Evolutionary conservation across 2,329 filamentous ascomycete genomes (phyloP).

Genomic region (Fusarium sp.): DNA sequence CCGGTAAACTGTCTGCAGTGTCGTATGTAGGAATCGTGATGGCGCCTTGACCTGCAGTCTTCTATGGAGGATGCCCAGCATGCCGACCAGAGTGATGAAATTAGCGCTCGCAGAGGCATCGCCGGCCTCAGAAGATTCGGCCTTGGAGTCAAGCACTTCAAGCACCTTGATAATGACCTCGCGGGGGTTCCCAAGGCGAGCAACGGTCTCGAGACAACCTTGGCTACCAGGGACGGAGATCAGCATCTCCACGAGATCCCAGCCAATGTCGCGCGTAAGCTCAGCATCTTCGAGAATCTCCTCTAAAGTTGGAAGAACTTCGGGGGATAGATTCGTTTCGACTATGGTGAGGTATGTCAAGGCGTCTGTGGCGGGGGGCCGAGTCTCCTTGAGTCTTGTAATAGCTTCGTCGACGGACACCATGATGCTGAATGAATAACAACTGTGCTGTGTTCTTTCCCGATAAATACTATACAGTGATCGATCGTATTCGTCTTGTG

Average conservation of each 20-base stretch:
- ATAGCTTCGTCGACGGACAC: slow-evolving; percentile 52
- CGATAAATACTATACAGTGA: neutral
- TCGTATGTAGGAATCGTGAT: slow-evolving; percentile 79
- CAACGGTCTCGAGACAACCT: slow-evolving; percentile 76
- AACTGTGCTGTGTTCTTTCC: neutral
- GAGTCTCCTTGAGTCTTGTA: slow-evolving; percentile 58
- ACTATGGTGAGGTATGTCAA: slow-evolving; percentile 83
- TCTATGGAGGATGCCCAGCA: slow-evolving; percentile 77
- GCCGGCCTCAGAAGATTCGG: slow-evolving; percentile 52
- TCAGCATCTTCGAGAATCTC: slow-evolving; percentile 73
- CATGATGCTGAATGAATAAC: slow-evolving; percentile 34
- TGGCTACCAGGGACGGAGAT: slow-evolving; percentile 74
- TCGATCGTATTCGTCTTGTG: neutral
- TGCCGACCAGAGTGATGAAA: slow-evolving; percentile 75
- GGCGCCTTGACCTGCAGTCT: slow-evolving; percentile 81
- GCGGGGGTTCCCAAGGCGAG: slow-evolving; percentile 79
- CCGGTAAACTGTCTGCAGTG: slow-evolving; percentile 75
- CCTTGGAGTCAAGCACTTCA: slow-evolving; percentile 69
- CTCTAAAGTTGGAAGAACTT: slow-evolving; percentile 73
- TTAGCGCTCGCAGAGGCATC: slow-evolving; percentile 53
- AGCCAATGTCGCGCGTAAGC: slow-evolving; percentile 80
- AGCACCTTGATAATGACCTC: slow-evolving; percentile 85
- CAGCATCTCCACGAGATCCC: slow-evolving; percentile 83
- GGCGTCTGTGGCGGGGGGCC: slow-evolving; percentile 67
- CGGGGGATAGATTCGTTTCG: slow-evolving; percentile 74